phyloP scores from a whole-genome alignment of 768 basidiomycete genomes.

The Serendipita sp. region DNA sequence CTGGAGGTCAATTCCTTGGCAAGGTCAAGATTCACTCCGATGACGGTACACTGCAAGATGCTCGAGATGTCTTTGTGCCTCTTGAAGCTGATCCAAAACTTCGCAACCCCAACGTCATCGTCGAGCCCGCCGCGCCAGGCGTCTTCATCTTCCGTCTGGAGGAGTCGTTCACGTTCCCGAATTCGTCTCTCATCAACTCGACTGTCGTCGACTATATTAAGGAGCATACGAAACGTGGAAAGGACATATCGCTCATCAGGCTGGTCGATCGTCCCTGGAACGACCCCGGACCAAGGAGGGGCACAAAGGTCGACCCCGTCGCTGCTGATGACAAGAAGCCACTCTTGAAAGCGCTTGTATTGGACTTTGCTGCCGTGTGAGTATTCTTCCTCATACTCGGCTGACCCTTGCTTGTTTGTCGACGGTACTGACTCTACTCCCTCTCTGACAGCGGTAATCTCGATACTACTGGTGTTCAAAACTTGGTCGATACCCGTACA shows the following conservation, averaged over 20 bases:
- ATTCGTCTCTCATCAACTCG: constrained; percentile 51
- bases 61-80: constrained; percentile 75
- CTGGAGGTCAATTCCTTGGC: constrained; percentile 83
- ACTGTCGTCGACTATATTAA: constrained; percentile 71
- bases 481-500: constrained; percentile 72
- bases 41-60: constrained; percentile 17
- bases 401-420: background rate
- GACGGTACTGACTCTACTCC: constrained; percentile 3
- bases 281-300: constrained; percentile 57
- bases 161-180: constrained; percentile 80
- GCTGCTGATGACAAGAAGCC: constrained; percentile 41
- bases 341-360: constrained; percentile 63
- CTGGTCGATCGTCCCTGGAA: constrained; percentile 83
- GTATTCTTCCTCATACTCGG: constrained; percentile 14
- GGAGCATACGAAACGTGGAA: constrained; percentile 54
- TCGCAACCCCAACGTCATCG: constrained; percentile 50
- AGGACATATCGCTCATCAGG: constrained; percentile 47
- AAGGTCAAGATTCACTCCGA: constrained; percentile 46
- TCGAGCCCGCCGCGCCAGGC: constrained; percentile 68
- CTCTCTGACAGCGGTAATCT: constrained; percentile 46
- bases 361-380: constrained; percentile 78
- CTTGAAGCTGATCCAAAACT: constrained; percentile 30
- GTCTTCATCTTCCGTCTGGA: constrained; percentile 84
- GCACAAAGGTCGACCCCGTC: constrained; percentile 31
- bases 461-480: constrained; percentile 83